Percentiles rank a stretch among this genome's conserved stretches.
phyloP scores from a whole-genome alignment of 139 green algal genomes.

The Mesotaenium endlicherianum region DNA sequence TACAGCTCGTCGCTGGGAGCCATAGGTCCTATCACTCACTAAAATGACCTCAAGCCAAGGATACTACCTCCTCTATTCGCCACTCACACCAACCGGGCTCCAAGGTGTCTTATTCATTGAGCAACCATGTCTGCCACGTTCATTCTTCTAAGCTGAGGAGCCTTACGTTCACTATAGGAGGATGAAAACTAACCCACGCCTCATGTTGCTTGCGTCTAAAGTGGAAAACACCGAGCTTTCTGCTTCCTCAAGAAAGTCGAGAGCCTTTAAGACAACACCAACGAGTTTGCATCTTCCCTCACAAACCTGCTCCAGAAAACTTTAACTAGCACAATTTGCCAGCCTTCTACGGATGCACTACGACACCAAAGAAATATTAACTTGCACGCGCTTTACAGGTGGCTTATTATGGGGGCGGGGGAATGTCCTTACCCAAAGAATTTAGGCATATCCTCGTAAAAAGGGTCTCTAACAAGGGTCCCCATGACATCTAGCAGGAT shows the following conservation, averaged over 20 bases:
- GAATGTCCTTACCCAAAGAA: slow-evolving; percentile 63
- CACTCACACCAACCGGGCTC: not conserved
- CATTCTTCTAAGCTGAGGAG: no score
- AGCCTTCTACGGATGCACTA: no score
- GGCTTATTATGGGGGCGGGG: not conserved
- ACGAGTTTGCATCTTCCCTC: no score
- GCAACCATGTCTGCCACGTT: no score
- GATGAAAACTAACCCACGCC: no score
- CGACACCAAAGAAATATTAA: not conserved
- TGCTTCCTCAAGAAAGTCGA: not conserved
- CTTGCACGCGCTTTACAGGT: not conserved
- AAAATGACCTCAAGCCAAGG: not conserved
- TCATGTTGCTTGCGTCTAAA: no score
- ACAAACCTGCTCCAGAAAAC: no score
- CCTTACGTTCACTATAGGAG: no score
- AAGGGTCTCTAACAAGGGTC: slow-evolving; percentile 78
- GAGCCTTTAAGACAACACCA: not conserved
- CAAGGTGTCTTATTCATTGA: no score
- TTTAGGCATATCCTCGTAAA: slow-evolving; percentile 76
- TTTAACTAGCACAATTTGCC: no score
- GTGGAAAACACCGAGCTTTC: no score
- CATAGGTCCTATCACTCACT: not conserved
- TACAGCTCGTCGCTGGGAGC: not conserved
- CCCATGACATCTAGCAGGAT: slow-evolving; percentile 59
- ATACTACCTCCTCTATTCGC: not conserved